A percentile compares a stretch with the other conserved stretches of the same genome.
Evolutionary conservation across 2,329 filamentous ascomycete species (phyloP).

Genomic region (Aspergillus sp.): DNA sequence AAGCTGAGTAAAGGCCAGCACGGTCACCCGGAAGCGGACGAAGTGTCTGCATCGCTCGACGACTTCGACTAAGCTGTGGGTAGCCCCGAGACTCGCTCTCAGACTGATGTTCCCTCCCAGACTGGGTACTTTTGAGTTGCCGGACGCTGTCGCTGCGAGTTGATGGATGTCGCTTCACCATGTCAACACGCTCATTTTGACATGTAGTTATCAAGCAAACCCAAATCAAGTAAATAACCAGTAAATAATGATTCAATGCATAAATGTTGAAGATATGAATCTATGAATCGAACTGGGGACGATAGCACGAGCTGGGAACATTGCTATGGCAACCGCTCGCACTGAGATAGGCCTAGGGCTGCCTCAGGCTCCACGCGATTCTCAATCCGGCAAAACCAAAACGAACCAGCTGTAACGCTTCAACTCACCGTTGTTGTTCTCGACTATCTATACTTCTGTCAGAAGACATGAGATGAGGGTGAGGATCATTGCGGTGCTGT

Average conservation of each 20-base stretch:
- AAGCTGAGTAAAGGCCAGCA: conserved; percentile 19
- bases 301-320: background rate
- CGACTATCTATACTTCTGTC: background rate
- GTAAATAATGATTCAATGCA: background rate
- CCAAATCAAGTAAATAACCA: background rate
- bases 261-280: background rate
- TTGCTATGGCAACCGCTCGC: conserved; percentile 31
- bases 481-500: background rate
- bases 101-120: background rate
- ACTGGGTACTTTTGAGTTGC: background rate
- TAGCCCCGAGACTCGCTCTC: too few relatives aligned
- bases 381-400: conserved; percentile 28
- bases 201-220: background rate
- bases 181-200: background rate
- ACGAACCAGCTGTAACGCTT: conserved; percentile 15
- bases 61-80: conserved; percentile 28
- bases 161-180: background rate
- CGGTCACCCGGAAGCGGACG: conserved; percentile 27
- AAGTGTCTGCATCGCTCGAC: conserved; percentile 30
- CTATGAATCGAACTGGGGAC: background rate
- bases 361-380: conserved; percentile 20
- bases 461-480: background rate
- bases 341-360: conserved; percentile 3
- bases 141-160: background rate
- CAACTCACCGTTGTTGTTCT: conserved; percentile 9